Conservation (phyloP, 129 eudicot genomes). For the Solidago caesia region DNA sequence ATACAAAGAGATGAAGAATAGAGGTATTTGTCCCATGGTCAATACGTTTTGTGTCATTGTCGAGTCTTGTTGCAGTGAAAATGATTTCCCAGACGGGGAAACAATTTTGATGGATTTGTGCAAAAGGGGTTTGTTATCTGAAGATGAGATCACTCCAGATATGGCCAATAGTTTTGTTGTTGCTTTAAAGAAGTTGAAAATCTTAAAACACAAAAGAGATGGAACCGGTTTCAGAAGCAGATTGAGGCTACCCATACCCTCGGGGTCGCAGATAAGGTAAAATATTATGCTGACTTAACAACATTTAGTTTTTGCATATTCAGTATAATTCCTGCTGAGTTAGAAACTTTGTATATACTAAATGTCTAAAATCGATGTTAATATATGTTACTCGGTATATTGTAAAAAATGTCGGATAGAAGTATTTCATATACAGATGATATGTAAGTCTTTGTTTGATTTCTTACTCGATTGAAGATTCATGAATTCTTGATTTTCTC, state of each 20-base stretch:
- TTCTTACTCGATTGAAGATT: too few species aligned
- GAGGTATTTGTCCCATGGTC: slow-evolving; percentile 55
- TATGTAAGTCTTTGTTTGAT: too few species aligned
- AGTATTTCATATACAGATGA: too few species aligned
- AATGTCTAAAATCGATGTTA: too few species aligned
- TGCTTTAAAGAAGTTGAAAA: slow-evolving; percentile 47
- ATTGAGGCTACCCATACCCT: background rate
- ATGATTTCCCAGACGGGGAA: slow-evolving; percentile 49
- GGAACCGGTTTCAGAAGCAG: slow-evolving; percentile 20
- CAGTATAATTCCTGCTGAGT: too few species aligned
- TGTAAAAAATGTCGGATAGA: too few species aligned
- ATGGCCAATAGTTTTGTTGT: slow-evolving; percentile 31
- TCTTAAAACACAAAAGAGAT: slow-evolving; percentile 43
- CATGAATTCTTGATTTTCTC: too few species aligned
- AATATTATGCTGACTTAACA: too few species aligned
- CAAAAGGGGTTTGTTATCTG: slow-evolving; percentile 62
- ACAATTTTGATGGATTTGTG: slow-evolving; percentile 54
- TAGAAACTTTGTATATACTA: too few species aligned
- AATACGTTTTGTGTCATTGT: slow-evolving; percentile 55
- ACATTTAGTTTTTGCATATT: too few species aligned
- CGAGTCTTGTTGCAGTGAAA: slow-evolving; percentile 36
- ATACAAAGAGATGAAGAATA: slow-evolving; percentile 76
- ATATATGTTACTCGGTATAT: too few species aligned
- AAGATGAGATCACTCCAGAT: slow-evolving; percentile 33
- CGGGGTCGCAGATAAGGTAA: slow-evolving; percentile 17